Evolutionary conservation across 2,329 filamentous ascomycete genomes (phyloP).

Genomic region (Talaromyces sp.): DNA sequence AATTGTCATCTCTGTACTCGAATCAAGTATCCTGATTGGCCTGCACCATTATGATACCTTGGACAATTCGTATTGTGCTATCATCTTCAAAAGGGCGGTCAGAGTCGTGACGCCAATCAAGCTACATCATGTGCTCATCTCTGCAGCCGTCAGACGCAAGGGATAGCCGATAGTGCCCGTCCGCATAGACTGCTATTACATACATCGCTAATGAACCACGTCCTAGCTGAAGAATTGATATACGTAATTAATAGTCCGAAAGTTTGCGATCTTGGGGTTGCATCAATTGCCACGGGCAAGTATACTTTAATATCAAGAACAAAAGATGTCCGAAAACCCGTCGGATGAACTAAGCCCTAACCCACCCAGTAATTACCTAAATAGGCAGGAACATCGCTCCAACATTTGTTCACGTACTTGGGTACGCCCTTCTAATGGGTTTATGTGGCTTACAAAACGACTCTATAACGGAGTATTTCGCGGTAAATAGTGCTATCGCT

Average conservation of each 20-base stretch:
- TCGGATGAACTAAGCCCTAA: constrained; percentile 1
- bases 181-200: not conserved
- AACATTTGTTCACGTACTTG: not conserved
- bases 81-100: constrained; percentile 11
- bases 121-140: constrained; percentile 9
- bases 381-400: not conserved
- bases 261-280: not conserved
- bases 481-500: not conserved
- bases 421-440: too few relatives aligned
- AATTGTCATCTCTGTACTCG: not conserved
- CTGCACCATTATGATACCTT: not conserved
- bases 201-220: not conserved
- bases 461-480: not conserved
- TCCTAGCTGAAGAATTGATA: not conserved
- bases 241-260: not conserved
- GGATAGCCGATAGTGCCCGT: constrained; percentile 8
- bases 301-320: not conserved
- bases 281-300: not conserved
- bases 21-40: constrained; percentile 7
- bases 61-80: constrained; percentile 9
- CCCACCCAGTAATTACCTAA: not conserved
- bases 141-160: constrained; percentile 15
- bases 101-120: constrained; percentile 10
- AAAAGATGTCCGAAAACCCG: not conserved
- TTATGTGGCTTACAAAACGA: too few relatives aligned